Evolutionary conservation across 345 rosid species (phyloP).

Genomic region (Trapa bicornis): DNA sequence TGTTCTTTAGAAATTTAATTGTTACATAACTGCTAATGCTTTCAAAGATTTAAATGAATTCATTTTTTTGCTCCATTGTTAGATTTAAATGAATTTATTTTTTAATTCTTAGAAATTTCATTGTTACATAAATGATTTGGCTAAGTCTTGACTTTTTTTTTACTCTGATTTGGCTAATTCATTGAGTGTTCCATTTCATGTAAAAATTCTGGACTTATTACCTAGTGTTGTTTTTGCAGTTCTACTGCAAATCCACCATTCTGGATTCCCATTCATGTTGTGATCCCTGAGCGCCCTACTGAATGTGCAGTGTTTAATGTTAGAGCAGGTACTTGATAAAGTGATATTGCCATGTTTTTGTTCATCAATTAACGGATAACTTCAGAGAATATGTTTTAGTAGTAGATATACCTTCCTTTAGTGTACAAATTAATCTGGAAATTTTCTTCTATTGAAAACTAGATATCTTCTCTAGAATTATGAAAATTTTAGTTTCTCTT

Average conservation of each 20-base stretch:
- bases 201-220: conserved; percentile 2
- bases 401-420: too few relatives aligned
- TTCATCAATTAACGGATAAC: not conserved
- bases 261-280: conserved; percentile 95
- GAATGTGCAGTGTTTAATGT: conserved; percentile 89
- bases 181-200: not conserved
- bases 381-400: too few relatives aligned
- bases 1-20: not conserved
- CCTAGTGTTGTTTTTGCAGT: conserved; percentile 26
- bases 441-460: not conserved
- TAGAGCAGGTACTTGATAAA: conserved; percentile 55
- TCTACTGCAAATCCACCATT: conserved; percentile 84
- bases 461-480: not conserved
- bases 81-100: too few relatives aligned
- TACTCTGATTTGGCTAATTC: too few relatives aligned
- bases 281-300: conserved; percentile 93
- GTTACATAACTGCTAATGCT: not conserved
- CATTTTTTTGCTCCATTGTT: too few relatives aligned
- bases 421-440: not conserved
- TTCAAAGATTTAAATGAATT: not conserved
- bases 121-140: too few relatives aligned
- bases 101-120: too few relatives aligned
- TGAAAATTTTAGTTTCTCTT: not conserved
- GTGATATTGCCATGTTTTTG: not conserved
- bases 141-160: too few relatives aligned